Percentiles rank a stretch among this genome's conserved stretches.
Evolutionary conservation across 2,329 filamentous ascomycete genomes (phyloP).

Genomic region (Hypoxylon sp.): DNA sequence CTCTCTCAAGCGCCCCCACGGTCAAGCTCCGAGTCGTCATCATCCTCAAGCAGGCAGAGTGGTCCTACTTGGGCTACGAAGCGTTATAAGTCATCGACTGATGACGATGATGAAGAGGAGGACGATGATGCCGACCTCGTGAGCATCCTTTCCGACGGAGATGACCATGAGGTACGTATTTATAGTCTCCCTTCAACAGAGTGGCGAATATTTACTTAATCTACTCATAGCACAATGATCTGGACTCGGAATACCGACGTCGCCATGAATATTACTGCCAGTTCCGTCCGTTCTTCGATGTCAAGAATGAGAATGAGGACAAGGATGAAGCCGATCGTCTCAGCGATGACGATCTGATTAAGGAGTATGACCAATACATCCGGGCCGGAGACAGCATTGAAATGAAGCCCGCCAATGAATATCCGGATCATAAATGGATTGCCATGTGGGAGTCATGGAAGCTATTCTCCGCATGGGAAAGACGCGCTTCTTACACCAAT

Average conservation of each 20-base stretch:
- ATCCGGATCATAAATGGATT: slow-evolving; percentile 41
- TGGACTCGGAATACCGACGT: slow-evolving; percentile 27
- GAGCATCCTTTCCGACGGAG: slow-evolving; percentile 29
- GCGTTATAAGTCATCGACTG: slow-evolving; percentile 12
- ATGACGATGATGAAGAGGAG: slow-evolving; percentile 16
- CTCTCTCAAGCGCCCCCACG: slow-evolving; percentile 25
- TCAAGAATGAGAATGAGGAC: slow-evolving; percentile 44
- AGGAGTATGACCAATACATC: slow-evolving; percentile 35
- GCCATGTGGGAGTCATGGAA: slow-evolving; percentile 47
- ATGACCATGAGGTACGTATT: slow-evolving; percentile 35
- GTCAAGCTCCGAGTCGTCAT: slow-evolving; percentile 24
- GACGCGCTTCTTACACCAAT: slow-evolving; percentile 43
- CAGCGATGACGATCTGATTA: slow-evolving; percentile 43
- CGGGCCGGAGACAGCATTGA: slow-evolving; percentile 31
- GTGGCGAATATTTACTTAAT: slow-evolving; percentile 8
- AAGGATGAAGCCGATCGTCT: slow-evolving; percentile 44
- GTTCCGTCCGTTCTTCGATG: slow-evolving; percentile 46
- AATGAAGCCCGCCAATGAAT: slow-evolving; percentile 36
- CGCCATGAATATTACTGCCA: slow-evolving; percentile 45
- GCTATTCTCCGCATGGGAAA: slow-evolving; percentile 35
- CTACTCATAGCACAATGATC: slow-evolving; percentile 22
- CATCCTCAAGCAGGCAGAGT: slow-evolving; percentile 21
- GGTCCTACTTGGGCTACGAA: slow-evolving; percentile 20
- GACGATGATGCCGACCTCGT: slow-evolving; percentile 22
- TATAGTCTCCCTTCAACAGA: not conserved